These are phyloP conservation scores for Lycium ferocissimum DNA, from an alignment of 257 asterid genomes.

Conservation along the genomic window DNA sequence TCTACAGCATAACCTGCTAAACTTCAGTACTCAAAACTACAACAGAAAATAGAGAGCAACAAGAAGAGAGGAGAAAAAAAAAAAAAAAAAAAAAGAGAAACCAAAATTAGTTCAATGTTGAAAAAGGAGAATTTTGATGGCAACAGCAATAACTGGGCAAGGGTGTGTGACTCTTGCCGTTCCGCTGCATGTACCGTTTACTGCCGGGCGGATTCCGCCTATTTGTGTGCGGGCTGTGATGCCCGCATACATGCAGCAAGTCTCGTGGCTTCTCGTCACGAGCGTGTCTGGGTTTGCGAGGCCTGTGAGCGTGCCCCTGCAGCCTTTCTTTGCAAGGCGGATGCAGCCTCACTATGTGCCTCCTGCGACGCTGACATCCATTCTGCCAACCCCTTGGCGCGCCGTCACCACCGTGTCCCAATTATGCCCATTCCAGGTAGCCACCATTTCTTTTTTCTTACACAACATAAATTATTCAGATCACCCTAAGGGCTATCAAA, in stretches of 20 bases:
- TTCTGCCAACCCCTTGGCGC: conserved; percentile 82
- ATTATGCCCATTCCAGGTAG: conserved; percentile 45
- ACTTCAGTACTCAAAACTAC: neutral
- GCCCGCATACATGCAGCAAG: conserved; percentile 55
- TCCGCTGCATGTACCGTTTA: conserved; percentile 55
- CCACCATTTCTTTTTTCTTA: neutral
- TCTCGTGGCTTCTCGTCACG: conserved; percentile 47
- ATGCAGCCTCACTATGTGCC: conserved; percentile 78
- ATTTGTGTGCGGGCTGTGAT: conserved; percentile 63
- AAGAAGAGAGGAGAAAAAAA: too few species aligned
- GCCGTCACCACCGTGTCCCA: conserved; percentile 90
- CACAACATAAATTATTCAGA: neutral
- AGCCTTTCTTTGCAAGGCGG: conserved; percentile 77
- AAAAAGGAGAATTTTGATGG: conserved; percentile 40
- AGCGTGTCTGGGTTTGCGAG: conserved; percentile 65
- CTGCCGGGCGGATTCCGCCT: conserved; percentile 67
- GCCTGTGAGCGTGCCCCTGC: conserved; percentile 74
- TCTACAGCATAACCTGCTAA: neutral
- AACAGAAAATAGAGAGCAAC: conserved; percentile 19
- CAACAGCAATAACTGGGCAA: conserved; percentile 46
- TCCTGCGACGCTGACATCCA: conserved; percentile 79
- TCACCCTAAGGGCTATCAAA: too few species aligned
- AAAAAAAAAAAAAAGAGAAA: neutral
- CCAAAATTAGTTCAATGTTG: conserved; percentile 36
- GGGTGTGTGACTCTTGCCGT: conserved; percentile 63